Conservation (phyloP, 2,329 filamentous ascomycete species). For the Thielaviopsis populi region DNA sequence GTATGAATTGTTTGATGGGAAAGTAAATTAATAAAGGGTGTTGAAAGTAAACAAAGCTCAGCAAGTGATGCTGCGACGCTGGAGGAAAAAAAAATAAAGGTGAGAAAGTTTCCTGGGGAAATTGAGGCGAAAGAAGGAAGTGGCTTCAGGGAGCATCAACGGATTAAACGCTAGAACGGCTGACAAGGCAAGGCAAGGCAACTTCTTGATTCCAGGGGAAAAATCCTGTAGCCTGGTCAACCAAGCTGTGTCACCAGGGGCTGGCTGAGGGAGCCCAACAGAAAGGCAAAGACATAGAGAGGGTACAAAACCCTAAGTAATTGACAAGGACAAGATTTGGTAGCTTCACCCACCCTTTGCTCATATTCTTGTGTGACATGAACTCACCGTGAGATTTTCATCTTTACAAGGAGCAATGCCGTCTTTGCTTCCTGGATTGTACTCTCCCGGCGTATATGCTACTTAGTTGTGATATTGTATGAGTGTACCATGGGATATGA, state of each 20-base stretch:
- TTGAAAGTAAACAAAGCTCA: background rate
- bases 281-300: background rate
- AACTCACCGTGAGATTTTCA: no score
- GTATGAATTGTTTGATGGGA: background rate
- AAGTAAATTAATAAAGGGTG: background rate
- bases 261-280: background rate
- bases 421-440: no score
- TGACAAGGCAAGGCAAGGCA: background rate
- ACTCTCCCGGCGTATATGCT: no score
- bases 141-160: background rate
- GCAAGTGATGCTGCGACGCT: background rate
- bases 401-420: no score
- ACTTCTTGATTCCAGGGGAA: slow-evolving; percentile 1
- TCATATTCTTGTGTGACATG: no score
- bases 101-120: background rate
- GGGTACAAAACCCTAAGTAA: background rate
- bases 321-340: no score
- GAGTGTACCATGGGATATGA: no score
- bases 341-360: no score
- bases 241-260: background rate
- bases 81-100: background rate
- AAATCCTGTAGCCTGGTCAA: slow-evolving; percentile 8
- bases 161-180: background rate
- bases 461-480: no score
- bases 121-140: background rate